Base-by-base conservation (phyloP, 768 basidiomycete genomes). In the Tephrocybe sp. region DNA sequence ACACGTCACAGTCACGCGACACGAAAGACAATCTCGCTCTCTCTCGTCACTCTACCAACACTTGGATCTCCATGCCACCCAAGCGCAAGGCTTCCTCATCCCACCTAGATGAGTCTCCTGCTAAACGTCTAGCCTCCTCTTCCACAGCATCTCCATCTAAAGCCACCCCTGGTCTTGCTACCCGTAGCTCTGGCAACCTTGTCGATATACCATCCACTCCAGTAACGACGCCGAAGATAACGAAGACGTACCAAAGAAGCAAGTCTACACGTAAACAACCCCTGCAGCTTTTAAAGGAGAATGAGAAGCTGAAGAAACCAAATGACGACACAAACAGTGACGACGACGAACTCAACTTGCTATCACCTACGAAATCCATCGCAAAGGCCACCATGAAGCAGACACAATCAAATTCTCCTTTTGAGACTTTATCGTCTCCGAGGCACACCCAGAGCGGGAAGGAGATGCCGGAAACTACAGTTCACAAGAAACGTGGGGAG, bases 21-120 rank as follows among this genome's bases (percentile, higher is more conserved):
- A 36, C 32, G 14, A 19, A 8, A 44, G 14, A n/a, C n/a, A 12
- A 9, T 16, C n/a, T 26, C 26, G 19, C 30, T 45, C 41, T 19
- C 35, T 36, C 13, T 49, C 49, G 31, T 52, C 31, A n/a, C n/a
- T n/a, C 36, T 19, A 30, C 7, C 59, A 57, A 52, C 55, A 39
- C 34, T 13, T 2, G 3, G 7, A 30, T 23, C 44, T 49, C 44
- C 49, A 74, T 73, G 71, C 64, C 73, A 38, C 65, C 69, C 33
- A 81, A 79, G 66, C 76, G 78, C 62, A 81, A 80, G 57, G 62
- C 68, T 6, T 52, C 60, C 20, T 53, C 70, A 5, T 51, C 54
- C 23, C 42, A 53, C 20, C 35, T 46, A 1, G 59, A 60, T 22
- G 55, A 57, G 12, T 64, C 66, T 5, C 62, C 68, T 32, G 49